These are phyloP conservation scores for Nicotiana tabacum DNA, from an alignment of 257 asterid species.

Conservation along the genomic window DNA sequence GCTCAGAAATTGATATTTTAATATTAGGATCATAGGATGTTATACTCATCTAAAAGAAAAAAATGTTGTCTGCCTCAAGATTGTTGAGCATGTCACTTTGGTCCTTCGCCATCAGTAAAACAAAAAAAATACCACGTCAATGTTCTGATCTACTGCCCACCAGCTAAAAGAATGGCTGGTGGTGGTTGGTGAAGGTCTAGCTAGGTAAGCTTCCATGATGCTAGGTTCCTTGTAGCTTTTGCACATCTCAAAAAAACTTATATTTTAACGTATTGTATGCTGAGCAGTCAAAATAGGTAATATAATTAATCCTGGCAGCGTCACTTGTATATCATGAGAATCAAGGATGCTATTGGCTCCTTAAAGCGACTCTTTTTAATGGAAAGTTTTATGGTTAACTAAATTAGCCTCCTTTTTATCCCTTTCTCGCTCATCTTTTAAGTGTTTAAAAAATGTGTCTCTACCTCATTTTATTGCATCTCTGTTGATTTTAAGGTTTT, in stretches of 20 bases:
- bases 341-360: background rate
- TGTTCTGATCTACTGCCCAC: background rate
- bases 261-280: background rate
- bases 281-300: background rate
- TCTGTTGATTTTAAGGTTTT: slow-evolving; percentile 10
- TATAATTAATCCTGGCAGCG: background rate
- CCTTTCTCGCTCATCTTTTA: background rate
- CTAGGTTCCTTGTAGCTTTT: background rate
- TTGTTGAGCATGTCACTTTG: slow-evolving; percentile 1
- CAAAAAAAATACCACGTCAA: background rate
- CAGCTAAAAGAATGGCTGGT: background rate
- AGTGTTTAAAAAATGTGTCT: background rate
- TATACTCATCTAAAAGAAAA: background rate
- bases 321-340: background rate
- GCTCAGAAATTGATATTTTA: background rate
- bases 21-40: background rate
- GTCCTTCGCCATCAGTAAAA: background rate
- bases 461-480: background rate
- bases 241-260: background rate
- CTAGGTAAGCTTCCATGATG: background rate
- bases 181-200: background rate
- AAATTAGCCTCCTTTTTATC: background rate
- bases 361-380: background rate
- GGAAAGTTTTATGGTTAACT: background rate
- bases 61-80: background rate